Conservation (phyloP, 176 grass and related monocot genomes). For the Oryza meyeriana region DNA sequence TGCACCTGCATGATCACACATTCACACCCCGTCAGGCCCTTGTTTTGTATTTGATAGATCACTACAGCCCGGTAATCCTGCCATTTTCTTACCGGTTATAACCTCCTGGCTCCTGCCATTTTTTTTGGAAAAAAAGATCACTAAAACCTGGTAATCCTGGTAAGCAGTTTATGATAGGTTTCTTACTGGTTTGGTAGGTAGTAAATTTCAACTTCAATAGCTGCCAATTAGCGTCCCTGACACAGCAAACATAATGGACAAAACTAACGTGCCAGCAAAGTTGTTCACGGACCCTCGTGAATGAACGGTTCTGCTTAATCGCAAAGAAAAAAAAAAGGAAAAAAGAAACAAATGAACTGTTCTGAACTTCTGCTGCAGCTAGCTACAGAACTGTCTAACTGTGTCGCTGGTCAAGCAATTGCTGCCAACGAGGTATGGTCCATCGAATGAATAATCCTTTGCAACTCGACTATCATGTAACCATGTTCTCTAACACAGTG, state of each 20-base stretch:
- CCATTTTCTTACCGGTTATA: too few species aligned
- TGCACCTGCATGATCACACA: too few species aligned
- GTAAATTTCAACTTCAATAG: background rate
- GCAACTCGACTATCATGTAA: background rate
- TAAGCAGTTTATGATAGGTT: background rate
- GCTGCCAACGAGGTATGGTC: background rate
- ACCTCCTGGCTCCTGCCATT: too few species aligned
- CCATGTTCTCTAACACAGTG: background rate
- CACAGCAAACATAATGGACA: background rate
- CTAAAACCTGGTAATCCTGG: background rate
- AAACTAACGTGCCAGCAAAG: background rate
- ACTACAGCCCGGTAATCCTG: too few species aligned
- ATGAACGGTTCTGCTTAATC: background rate
- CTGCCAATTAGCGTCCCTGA: background rate
- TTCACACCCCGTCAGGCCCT: too few species aligned
- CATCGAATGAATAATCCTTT: background rate
- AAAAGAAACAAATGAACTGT: background rate
- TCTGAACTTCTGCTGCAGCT: background rate
- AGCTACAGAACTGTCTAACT: background rate
- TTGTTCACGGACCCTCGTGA: background rate
- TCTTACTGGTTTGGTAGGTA: background rate
- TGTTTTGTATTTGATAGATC: too few species aligned
- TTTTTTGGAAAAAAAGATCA: too few species aligned
- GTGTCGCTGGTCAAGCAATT: background rate
- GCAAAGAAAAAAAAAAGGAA: background rate